Evolutionary conservation across 805 yeast species (phyloP), one percentile per base, ranked within the genome.

Genomic region (Grigorovia jiainica): DNA sequence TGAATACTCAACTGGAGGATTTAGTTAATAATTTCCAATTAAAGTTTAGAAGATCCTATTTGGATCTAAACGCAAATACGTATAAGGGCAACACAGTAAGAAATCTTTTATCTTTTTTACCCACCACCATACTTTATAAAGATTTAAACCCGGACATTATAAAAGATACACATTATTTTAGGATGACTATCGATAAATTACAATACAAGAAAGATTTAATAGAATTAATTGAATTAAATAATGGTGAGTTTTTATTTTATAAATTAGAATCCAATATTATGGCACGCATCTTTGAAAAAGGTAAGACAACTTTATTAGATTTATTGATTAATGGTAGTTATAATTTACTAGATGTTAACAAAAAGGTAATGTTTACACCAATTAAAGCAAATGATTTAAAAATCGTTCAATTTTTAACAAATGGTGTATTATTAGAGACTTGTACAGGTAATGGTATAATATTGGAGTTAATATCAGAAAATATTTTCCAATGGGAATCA

Each of bases 181-280:
- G 42, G 34, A 38, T 59, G 10, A 42, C 52, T 8, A 21, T 45
- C n/a, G 36, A 40, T 4, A 55, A 49, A 42, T 44, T 52, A 20
- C 43, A 45, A 4, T 44, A 43, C 27, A 39, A 50, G 6, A 45
- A 48, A 19, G 16, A 45, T 19, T 32, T 52, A 21, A 55, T 59
- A 1, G 64, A 60, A 38, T 32, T 58, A 3, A 41, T 49, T n/a
- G 54, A 54, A 34, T 48, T 59, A 20, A 21, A 40, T n/a, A 51
- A 43, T 33, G 59, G 58, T 3, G 53, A 49, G 24, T 19, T 59
- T 27, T 61, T 60, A 4, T 47, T 60, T 5, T 55, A 57, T 36
- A 51, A 48, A 33, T 48, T 58, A 6, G 51, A 50, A 36, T 46
- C 54, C 7, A 54, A 54, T 3, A 43, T 45, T 15, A 23, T 48